Base-by-base conservation (phyloP, 2,329 filamentous ascomycete genomes). In the Fusarium pilosicola region DNA sequence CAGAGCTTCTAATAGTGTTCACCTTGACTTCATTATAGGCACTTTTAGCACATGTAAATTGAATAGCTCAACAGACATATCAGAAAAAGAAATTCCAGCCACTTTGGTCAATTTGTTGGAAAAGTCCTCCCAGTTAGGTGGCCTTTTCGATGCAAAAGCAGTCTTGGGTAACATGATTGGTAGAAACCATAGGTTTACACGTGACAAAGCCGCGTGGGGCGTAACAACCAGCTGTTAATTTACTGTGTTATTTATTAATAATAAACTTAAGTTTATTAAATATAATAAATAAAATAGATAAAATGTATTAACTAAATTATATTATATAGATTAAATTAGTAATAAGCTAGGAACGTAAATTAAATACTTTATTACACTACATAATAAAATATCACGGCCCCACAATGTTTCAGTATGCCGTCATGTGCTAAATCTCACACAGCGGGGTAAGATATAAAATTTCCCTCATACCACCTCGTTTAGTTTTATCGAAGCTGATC, bases 401-500 rank as follows among this genome's bases (percentile, higher is more conserved):
- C 46, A 49, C 46, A 32, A 49, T 6, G 12, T 13, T 8, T 13
- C 15, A 18, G 14, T 13, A 49, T 10, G 8, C 28, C 6, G 8
- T 36, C 9, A 56, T 28, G 28, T 39, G 59, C 10, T 5, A 20
- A 20, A 20, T 38, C 48, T 30, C 13, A 36, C 30, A 15, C 2
- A 56, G 49, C 59, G 59, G 59, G 49, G 59, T 57, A 62, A 9
- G 12, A 26, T 4, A 30, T 28, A 22, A 38, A 44, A 20, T 44
- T 45, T 62, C 59, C 49, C 59, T 62, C 59, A 56, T 62, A 55
- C 38, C 30, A 44, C 15, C 24, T 20, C 9, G 6, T 52, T 24
- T 15, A 52, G 9, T 36, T 36, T 56, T 9, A 45, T 24, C 24
- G 18, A 44, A n/a, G 30, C 49, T 24, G 11, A 18, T 62, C 12